Base-by-base conservation (phyloP, 108 stramenopile genomes). In the Parietichytrium sp. region DNA sequence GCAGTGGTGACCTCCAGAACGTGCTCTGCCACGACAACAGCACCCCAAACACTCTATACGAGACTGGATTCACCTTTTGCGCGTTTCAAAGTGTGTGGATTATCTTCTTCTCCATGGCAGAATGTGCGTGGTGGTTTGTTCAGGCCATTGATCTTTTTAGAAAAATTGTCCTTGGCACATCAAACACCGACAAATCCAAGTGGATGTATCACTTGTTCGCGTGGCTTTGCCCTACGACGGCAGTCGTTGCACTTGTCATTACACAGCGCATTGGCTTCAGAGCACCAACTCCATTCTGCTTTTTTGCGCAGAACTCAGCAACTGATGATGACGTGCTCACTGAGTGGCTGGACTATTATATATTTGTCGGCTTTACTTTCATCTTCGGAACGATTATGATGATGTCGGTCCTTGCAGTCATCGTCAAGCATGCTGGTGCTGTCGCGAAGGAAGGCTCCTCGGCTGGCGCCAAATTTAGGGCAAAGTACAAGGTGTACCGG, bases 1-100 rank as follows among this genome's bases (percentile, higher is more conserved):
- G 45, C 23, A 25, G 45, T 42, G 36, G 36, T 3, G 25, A 72
- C 20, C 61, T 38, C 8, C 36, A 33, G 1, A 38, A 72, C 61
- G 45, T 45, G 38, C 33, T 72, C 10, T 72, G 61, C 61, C 61
- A 45, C 16, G 61, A 72, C 42, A 72, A 72, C 61, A 45, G 38
- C 20, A 31, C 2, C 23, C 61, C 61, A 7, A 45, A 10, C 42
- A 72, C 61, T n/a, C 61, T 72, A n/a, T 23, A 45, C 38, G 45
- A 36, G 23, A n/a, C n/a, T n/a, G 61, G 61, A 10, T 72, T 72
- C 20, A 72, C 61, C 29, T n/a, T 45, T 0, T n/a, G 38, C 29
- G 42, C 25, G 1, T 72, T 72, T 27, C 61, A 72, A 25, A 6
- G 20, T 20, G 1, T 72, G 8, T 72, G 61, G 61, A 10, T 72